Percentiles rank a stretch among this genome's conserved stretches.
Conservation (phyloP, 1,284 basidiomycete species). For the Sporisorium graminicola region DNA sequence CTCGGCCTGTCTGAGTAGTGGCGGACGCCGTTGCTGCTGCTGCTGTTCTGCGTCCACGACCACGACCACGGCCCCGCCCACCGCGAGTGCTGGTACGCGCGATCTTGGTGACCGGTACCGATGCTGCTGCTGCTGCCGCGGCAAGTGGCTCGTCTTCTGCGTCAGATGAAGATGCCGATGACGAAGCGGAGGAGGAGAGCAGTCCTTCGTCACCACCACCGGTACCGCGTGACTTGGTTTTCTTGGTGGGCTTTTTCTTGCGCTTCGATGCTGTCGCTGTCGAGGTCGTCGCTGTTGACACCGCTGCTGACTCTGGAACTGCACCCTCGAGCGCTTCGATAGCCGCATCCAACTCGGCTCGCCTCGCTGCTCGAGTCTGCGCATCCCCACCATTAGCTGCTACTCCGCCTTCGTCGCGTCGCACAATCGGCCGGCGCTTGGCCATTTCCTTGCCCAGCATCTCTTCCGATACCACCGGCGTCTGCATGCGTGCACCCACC, state of each 20-base stretch:
- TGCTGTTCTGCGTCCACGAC: too few relatives aligned
- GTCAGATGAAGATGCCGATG: constrained; percentile 12
- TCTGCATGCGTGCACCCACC: constrained; percentile 34
- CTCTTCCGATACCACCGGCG: constrained; percentile 47
- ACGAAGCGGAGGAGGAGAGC: constrained; percentile 16
- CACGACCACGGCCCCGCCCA: constrained; percentile 13
- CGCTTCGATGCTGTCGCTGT: constrained; percentile 8
- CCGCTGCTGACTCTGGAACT: neutral
- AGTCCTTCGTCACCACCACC: constrained; percentile 1
- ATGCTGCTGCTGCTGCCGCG: too few relatives aligned
- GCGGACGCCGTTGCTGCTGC: constrained; percentile 5
- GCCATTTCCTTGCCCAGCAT: constrained; percentile 61
- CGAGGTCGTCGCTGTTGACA: too few relatives aligned
- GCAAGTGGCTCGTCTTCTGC: constrained; percentile 9
- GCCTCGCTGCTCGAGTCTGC: constrained; percentile 6
- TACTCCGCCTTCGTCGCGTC: constrained; percentile 32
- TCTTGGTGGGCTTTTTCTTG: constrained; percentile 15
- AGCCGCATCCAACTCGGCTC: constrained; percentile 44
- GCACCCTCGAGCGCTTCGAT: constrained; percentile 47
- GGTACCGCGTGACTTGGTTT: neutral
- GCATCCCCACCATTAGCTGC: neutral
- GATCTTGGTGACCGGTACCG: constrained; percentile 4
- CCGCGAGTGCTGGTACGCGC: constrained; percentile 8
- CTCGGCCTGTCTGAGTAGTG: neutral
- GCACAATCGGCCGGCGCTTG: constrained; percentile 48